Evolutionary conservation across 129 eudicot species (phyloP).

Genomic region (Chrysanthemum seticuspe): DNA sequence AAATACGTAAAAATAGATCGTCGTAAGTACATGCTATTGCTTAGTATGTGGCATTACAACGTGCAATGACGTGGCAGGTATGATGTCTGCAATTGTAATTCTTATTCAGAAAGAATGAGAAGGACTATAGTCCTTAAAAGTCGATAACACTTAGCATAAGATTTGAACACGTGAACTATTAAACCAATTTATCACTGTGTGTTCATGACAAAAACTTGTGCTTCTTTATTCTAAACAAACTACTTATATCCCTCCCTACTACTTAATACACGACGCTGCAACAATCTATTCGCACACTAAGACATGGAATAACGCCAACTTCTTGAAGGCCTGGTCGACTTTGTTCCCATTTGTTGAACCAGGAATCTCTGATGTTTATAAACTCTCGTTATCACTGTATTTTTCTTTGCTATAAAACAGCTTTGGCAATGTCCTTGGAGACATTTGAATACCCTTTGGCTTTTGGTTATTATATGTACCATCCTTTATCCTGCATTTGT

Average conservation of each 20-base stretch:
- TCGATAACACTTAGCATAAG: too few species aligned
- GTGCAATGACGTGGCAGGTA: too few species aligned
- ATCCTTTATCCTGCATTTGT: slow-evolving; percentile 82
- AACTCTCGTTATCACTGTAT: slow-evolving; percentile 76
- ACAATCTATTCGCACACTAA: slow-evolving; percentile 21
- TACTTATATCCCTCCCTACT: slow-evolving; percentile 17
- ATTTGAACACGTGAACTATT: neutral
- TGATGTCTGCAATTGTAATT: too few species aligned
- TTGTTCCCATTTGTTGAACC: slow-evolving; percentile 59
- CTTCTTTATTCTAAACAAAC: neutral
- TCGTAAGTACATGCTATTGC: too few species aligned
- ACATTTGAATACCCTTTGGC: slow-evolving; percentile 50
- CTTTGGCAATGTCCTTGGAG: slow-evolving; percentile 62
- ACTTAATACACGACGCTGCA: slow-evolving; percentile 4
- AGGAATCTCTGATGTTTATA: slow-evolving; percentile 77
- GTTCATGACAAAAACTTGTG: neutral
- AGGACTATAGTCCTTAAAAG: too few species aligned
- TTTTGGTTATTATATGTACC: slow-evolving; percentile 28
- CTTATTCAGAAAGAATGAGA: too few species aligned
- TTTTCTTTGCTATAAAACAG: slow-evolving; percentile 75
- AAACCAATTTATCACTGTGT: neutral
- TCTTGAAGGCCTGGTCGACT: slow-evolving; percentile 62
- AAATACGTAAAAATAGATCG: too few species aligned
- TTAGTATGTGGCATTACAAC: too few species aligned
- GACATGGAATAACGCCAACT: slow-evolving; percentile 60